Evolutionary conservation across 192 early-diverging fungal genomes (phyloP).

Genomic region (Dimargaris cristalligena): DNA sequence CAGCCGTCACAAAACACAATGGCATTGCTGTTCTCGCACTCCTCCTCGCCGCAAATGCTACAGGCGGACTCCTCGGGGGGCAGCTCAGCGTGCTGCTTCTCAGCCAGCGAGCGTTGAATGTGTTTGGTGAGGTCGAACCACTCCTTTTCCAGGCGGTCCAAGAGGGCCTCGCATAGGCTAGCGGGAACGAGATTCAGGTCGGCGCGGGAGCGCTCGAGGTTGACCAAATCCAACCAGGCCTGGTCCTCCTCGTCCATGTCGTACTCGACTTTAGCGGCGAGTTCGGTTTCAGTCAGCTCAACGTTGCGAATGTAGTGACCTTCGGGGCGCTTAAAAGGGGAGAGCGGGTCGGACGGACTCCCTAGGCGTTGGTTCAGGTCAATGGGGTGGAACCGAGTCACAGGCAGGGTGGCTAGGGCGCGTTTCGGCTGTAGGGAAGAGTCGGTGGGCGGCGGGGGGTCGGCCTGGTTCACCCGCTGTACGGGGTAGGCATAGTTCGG

Average conservation of each 20-base stretch:
- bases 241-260: conserved; percentile 96
- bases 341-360: not conserved
- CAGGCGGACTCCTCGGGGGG: conserved; percentile 74
- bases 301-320: conserved; percentile 56
- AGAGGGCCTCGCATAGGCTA: conserved; percentile 58
- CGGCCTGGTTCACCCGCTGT: conserved; percentile 16
- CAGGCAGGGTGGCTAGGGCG: conserved; percentile 20
- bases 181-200: not conserved
- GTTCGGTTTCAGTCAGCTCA: conserved; percentile 28
- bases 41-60: conserved; percentile 93
- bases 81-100: conserved; percentile 30
- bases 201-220: conserved; percentile 38
- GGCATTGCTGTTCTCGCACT: conserved; percentile 97
- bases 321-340: conserved; percentile 36
- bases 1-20: conserved; percentile 99
- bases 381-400: conserved; percentile 16
- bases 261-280: conserved; percentile 66
- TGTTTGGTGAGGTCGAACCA: conserved; percentile 91
- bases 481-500: conserved; percentile 27
- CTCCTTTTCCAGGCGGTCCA: conserved; percentile 88
- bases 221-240: conserved; percentile 52
- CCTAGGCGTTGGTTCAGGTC: not conserved
- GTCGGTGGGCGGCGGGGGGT: conserved; percentile 14
- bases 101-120: conserved; percentile 45
- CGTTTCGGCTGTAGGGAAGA: conserved; percentile 20